Percentiles rank a stretch among this genome's conserved stretches.
Conservation (phyloP, 345 rosid species). For the Draba incana region DNA sequence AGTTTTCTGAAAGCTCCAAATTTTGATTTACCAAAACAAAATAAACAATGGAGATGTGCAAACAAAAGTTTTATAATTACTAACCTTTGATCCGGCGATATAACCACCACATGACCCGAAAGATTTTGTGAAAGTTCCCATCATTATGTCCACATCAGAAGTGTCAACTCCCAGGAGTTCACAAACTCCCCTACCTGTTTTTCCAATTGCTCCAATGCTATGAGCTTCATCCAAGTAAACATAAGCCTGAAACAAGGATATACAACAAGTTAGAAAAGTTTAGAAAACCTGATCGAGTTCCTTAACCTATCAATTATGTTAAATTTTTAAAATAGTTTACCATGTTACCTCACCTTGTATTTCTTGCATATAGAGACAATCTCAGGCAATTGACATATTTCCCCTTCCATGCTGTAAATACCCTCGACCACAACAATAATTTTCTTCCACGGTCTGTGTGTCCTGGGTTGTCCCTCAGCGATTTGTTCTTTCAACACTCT, state of each 20-base stretch:
- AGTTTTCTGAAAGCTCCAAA: slow-evolving; percentile 1
- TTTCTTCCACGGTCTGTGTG: slow-evolving; percentile 97
- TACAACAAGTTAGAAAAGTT: neutral
- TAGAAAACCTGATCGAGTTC: slow-evolving; percentile 6
- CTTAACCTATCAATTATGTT: slow-evolving; percentile 6
- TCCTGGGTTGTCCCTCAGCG: slow-evolving; percentile 90
- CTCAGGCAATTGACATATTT: slow-evolving; percentile 89
- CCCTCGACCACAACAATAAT: slow-evolving; percentile 89
- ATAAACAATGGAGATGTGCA: neutral
- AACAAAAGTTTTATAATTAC: slow-evolving; percentile 10
- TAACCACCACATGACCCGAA: slow-evolving; percentile 98
- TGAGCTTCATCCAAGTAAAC: slow-evolving; percentile 95
- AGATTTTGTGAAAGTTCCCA: slow-evolving; percentile 99
- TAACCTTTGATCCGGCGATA: slow-evolving; percentile 94
- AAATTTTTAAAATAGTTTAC: neutral
- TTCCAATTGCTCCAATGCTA: slow-evolving; percentile 97
- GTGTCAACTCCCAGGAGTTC: slow-evolving; percentile 93
- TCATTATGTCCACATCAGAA: slow-evolving; percentile 93
- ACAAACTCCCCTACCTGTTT: slow-evolving; percentile 93
- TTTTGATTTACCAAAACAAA: neutral
- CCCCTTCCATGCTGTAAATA: slow-evolving; percentile 97
- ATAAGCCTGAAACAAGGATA: slow-evolving; percentile 61
- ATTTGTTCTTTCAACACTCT: slow-evolving; percentile 90
- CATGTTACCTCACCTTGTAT: slow-evolving; percentile 64
- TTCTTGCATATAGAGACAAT: slow-evolving; percentile 87